These are phyloP conservation scores for Gentiana macrophylla DNA, from an alignment of 257 asterid species.

Conservation along the genomic window DNA sequence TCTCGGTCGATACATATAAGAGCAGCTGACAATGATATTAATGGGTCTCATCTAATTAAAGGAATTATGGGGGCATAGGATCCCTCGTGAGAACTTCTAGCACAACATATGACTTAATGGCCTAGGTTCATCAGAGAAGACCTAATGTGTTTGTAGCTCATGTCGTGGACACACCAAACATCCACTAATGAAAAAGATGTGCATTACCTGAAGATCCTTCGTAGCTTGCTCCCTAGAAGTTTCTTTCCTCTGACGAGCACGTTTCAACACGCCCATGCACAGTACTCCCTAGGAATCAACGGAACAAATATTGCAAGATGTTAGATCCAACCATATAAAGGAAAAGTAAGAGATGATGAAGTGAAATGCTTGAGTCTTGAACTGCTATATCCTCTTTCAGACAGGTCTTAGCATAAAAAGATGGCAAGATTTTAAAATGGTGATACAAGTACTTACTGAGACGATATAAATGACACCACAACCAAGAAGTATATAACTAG, in stretches of 20 bases:
- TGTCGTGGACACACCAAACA: background rate
- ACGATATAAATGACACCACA: constrained; percentile 66
- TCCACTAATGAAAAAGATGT: constrained; percentile 1
- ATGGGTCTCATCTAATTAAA: no score
- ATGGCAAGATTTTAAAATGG: constrained; percentile 1
- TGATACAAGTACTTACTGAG: constrained; percentile 45
- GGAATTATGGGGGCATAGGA: no score
- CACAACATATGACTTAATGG: no score
- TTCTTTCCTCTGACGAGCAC: constrained; percentile 69
- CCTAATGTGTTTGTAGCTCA: background rate
- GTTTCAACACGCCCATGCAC: constrained; percentile 80
- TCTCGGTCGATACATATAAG: no score
- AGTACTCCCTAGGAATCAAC: constrained; percentile 49
- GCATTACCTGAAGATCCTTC: constrained; percentile 68
- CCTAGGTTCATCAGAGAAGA: background rate
- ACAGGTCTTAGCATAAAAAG: background rate
- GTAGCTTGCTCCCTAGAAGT: constrained; percentile 69
- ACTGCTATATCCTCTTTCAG: no score
- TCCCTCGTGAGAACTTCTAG: no score
- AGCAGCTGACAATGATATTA: no score
- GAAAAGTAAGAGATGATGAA: no score
- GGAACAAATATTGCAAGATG: background rate
- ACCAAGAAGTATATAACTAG: constrained; percentile 76
- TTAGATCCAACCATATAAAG: background rate
- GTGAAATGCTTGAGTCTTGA: no score